Base-by-base conservation (phyloP, 768 basidiomycete genomes). In the Crassisporium funariophilum region DNA sequence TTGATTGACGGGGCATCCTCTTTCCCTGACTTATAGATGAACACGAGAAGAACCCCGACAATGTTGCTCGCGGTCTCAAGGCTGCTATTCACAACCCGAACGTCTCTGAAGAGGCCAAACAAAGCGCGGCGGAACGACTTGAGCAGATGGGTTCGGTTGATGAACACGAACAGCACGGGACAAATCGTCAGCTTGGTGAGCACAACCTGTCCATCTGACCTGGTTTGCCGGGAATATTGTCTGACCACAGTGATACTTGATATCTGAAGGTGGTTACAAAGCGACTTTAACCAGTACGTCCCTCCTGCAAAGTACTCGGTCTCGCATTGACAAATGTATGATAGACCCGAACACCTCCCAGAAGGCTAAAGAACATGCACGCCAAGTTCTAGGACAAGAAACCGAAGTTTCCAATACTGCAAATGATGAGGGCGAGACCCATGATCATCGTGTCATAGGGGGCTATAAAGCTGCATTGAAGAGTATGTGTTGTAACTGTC, bases 1-100 rank as follows among this genome's bases (percentile, higher is more conserved):
- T n/a, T n/a, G n/a, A n/a, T n/a, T n/a, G n/a, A n/a, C n/a, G n/a
- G n/a, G n/a, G n/a, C n/a, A n/a, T n/a, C n/a, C n/a, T n/a, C 2
- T 31, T 31, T 31, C n/a, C n/a, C 10, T 31, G 2, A 31, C n/a
- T 31, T 10, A 5, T n/a, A 31, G 29, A 31, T n/a, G 29, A 31
- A 3, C 29, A 31, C 5, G 27, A 29, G 13, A 31, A 31, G 38
- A 42, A 55, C 49, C 44, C 49, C 11, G 57, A 55, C 15, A 54
- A 62, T 24, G 58, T 62, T 37, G 58, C 72, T 31, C 76, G 75
- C 3, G 82, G 82, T 22, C 64, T 78, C 48, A 81, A 81, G 55
- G 79, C 82, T 12, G 67, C 81, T 5, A 71, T 82, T 5, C 66
- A 73, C 55, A 83, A 84, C 59, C 79, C 81, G 7, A 69, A 77